Percentiles rank a stretch among this genome's conserved stretches.
phyloP scores from a whole-genome alignment of 495 filamentous ascomycete genomes.

The Aspergillus diversus region DNA sequence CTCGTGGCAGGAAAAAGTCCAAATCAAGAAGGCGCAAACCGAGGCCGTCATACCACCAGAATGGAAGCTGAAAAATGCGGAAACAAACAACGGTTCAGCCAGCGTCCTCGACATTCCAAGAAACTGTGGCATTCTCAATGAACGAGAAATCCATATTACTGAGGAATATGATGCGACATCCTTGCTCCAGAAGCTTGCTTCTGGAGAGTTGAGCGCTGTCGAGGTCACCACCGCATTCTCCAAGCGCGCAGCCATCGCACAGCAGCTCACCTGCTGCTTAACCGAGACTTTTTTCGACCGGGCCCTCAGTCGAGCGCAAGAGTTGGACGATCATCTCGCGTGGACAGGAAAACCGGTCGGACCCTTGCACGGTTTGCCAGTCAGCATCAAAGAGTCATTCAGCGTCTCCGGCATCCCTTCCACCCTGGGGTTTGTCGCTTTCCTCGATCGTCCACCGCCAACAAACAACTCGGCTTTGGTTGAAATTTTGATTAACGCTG shows the following conservation, averaged over 20 bases:
- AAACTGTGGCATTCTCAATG: too few species aligned
- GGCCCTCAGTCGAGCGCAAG: slow-evolving; percentile 38
- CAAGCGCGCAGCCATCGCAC: slow-evolving; percentile 45
- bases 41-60: too few species aligned
- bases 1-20: too few species aligned
- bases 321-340: slow-evolving; percentile 48
- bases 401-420: slow-evolving; percentile 50
- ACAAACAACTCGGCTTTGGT: slow-evolving; percentile 44
- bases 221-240: slow-evolving; percentile 54
- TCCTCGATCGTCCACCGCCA: slow-evolving; percentile 50
- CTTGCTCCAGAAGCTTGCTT: slow-evolving; percentile 36
- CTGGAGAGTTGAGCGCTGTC: slow-evolving; percentile 38
- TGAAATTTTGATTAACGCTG: slow-evolving; percentile 32
- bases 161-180: slow-evolving; percentile 50
- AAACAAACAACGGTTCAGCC: too few species aligned
- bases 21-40: too few species aligned
- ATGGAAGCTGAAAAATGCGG: too few species aligned
- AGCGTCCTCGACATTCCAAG: too few species aligned
- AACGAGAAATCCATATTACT: slow-evolving; percentile 54
- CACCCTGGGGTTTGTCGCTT: slow-evolving; percentile 42
- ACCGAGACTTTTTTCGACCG: slow-evolving; percentile 43
- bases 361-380: slow-evolving; percentile 64
- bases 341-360: slow-evolving; percentile 47
- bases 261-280: slow-evolving; percentile 41
- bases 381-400: slow-evolving; percentile 64